Base-by-base conservation (phyloP, 441 rosid species). In the Syzygium syzygioides region DNA sequence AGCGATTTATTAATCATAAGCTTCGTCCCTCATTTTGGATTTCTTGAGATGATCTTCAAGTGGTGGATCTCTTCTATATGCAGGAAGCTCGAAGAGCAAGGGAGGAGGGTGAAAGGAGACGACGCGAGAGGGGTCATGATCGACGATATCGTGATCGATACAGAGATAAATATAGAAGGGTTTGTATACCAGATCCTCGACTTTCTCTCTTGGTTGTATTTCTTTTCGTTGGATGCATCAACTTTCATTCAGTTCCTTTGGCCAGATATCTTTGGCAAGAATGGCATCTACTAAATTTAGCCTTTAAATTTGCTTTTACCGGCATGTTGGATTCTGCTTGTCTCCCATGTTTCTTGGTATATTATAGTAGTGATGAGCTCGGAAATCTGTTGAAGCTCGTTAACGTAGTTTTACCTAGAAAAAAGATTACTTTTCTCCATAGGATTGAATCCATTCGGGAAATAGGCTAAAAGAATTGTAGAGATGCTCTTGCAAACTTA, bases 51-150 rank as follows among this genome's bases (percentile, higher is more conserved):
- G 45, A 17, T 7, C 60, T 53, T 52, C 32, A 52, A 80, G 34
- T 59, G 55, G 53, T 85, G 34, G 64, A 88, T 54, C 52, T 10
- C 52, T 86, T 17, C 1, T 19, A 15, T 53, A 37, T 87, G 80
- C 87, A 91, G 91, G 91, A 90, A 87, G 90, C 90, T 83, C 88
- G 28, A 90, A 86, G 89, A 85, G 91, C 91, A 54, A 88, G 91
- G 87, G 91, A 90, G 86, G 91, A 90, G 86, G 91, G 91, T 15
- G 91, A 90, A 90, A 90, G 85, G 88, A 88, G 91, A 85, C 92
- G 94, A 76, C 89, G 80, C 34, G 96, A 94, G 64, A 92, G 96
- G 80, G 95, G 95, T 41, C 79, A 93, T 55, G 95, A 94, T 87
- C 88, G 94, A 26, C 88, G 92, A n/a, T 71, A 91, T 59, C 87